Conservation (phyloP, 179 eudicot genomes). For the Patellifolia procumbens region DNA sequence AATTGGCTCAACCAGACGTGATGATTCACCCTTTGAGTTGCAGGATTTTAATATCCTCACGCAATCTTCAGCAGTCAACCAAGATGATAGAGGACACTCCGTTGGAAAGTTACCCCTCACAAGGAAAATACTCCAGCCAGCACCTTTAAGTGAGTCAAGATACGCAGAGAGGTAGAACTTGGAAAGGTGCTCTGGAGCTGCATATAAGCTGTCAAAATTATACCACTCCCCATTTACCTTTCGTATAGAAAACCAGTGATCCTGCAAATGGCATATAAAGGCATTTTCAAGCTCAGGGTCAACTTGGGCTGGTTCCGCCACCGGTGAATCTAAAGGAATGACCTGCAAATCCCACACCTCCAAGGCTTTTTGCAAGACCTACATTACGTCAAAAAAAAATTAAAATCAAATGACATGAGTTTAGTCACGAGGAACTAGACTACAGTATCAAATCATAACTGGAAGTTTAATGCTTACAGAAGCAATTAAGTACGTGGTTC, state of each 20-base stretch:
- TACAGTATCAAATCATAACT: background rate
- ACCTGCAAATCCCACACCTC: constrained; percentile 96
- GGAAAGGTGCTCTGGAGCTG: constrained; percentile 94
- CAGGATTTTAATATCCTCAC: constrained; percentile 69
- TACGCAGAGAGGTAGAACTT: constrained; percentile 91
- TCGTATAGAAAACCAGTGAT: constrained; percentile 96
- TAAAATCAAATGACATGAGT: background rate
- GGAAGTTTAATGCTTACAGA: background rate
- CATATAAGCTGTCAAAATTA: constrained; percentile 86
- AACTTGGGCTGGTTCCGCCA: constrained; percentile 83
- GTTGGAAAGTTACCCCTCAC: constrained; percentile 88
- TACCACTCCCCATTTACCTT: constrained; percentile 96
- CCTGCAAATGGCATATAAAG: constrained; percentile 85
- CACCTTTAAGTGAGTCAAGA: constrained; percentile 71
- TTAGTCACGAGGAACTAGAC: background rate
- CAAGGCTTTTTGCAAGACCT: constrained; percentile 91
- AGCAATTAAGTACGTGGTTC: background rate
- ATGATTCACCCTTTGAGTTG: constrained; percentile 49
- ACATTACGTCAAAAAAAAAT: constrained; percentile 19
- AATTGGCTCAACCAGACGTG: constrained; percentile 17
- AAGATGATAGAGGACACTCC: constrained; percentile 77
- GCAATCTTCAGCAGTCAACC: constrained; percentile 85
- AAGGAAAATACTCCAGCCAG: constrained; percentile 91
- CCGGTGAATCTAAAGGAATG: constrained; percentile 80
- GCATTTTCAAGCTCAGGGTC: constrained; percentile 88